Evolutionary conservation across 805 yeast species (phyloP), one percentile per base, ranked within the genome.

Genomic region (Phaffomyces opuntiae): DNA sequence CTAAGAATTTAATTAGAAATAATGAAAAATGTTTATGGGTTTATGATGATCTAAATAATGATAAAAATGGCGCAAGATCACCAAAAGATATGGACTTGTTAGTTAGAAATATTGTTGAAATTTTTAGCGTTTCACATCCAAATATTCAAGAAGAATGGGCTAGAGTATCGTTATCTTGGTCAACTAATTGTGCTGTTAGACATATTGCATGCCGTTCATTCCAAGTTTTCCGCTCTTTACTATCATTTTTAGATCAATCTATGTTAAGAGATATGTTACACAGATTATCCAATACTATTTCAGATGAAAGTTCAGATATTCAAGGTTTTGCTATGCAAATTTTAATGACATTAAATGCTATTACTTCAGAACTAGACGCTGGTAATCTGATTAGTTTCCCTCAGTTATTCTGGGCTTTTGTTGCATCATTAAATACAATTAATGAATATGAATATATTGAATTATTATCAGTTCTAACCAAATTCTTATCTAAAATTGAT

Each of bases 291-390:
- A 90, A 89, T 55, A 95, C 99, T 0, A 83, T 93, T 8, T 81
- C 96, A 0, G 99, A 95, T 61, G 88, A 82, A 36, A 80, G 88
- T 11, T 67, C 78, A 0, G 99, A 93, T 54, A 90, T 93, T 35
- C 98, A 91, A 64, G 96, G 96, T 1, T 95, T 95, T 65, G 83
- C 97, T 0, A 87, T 93, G 90, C 99, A 93, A 65, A 93, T 93
- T 45, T 67, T 93, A 51, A 91, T 93, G 97, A 91, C 99, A 0
- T 64, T 93, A 55, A 89, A 91, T 66, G 96, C 97, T 0, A 81
- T 89, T 13, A 86, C 91, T 2, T 93, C 96, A 0, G 95, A 88
- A 56, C 66, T 89, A 39, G 86, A 82, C 53, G 75, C 91, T 9
- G 85, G 79, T 35, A 83, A 85, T 53, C 67, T 93, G 49, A 82